Evolutionary conservation across 2,329 filamentous ascomycete genomes (phyloP).

Genomic region (Microcyclospora pomicola): DNA sequence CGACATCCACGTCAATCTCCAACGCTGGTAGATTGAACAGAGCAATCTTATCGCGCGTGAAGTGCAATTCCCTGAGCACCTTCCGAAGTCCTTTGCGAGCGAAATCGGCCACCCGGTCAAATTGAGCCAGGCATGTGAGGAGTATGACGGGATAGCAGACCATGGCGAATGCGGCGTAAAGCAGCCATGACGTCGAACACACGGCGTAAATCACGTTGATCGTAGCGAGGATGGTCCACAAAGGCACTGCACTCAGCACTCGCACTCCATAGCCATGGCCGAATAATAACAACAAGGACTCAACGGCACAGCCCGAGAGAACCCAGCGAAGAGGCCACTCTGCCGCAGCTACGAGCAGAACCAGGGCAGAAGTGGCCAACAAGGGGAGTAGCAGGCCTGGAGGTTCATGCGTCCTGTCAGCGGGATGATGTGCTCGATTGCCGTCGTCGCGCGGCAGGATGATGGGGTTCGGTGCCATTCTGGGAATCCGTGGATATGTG

Average conservation of each 20-base stretch:
- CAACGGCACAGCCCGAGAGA: slow-evolving; percentile 15
- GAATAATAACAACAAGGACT: slow-evolving; percentile 14
- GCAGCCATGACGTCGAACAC: slow-evolving; percentile 39
- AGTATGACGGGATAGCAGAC: slow-evolving; percentile 30
- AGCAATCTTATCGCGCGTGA: slow-evolving; percentile 38
- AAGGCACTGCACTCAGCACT: slow-evolving; percentile 30
- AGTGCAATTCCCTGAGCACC: slow-evolving; percentile 31
- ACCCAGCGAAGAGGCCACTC: slow-evolving; percentile 16
- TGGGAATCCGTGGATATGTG: too few species aligned
- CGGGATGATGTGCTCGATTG: too few species aligned
- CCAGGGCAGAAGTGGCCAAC: slow-evolving; percentile 6
- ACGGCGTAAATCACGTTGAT: slow-evolving; percentile 36
- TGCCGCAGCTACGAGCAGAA: slow-evolving; percentile 6
- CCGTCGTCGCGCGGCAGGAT: too few species aligned
- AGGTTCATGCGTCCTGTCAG: too few species aligned
- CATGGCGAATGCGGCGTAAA: slow-evolving; percentile 31
- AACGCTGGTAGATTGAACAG: slow-evolving; percentile 37
- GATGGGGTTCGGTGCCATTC: too few species aligned
- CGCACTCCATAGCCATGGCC: slow-evolving; percentile 19
- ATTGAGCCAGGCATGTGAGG: slow-evolving; percentile 35
- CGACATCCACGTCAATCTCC: slow-evolving; percentile 41
- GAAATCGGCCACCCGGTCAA: slow-evolving; percentile 25
- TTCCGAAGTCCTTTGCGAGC: slow-evolving; percentile 24
- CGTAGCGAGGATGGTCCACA: slow-evolving; percentile 35
- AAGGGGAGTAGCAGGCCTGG: background rate